Percentiles rank a stretch among this genome's conserved stretches.
Evolutionary conservation across 257 asterid species (phyloP).

Genomic region (Penstemon davidsonii): DNA sequence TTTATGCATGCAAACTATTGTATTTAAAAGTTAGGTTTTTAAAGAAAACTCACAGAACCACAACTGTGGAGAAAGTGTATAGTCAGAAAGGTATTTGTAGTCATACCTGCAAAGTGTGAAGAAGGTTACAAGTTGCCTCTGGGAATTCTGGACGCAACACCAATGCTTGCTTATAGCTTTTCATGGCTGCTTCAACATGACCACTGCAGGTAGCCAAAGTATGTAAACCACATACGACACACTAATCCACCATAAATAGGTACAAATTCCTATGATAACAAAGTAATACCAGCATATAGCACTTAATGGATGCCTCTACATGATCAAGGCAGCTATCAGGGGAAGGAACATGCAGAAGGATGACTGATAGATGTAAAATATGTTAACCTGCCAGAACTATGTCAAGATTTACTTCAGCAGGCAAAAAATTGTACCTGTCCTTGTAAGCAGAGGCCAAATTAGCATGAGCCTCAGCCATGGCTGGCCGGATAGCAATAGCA

Average conservation of each 20-base stretch:
- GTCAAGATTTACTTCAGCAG: background rate
- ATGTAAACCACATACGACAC: slow-evolving; percentile 20
- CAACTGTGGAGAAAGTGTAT: slow-evolving; percentile 1
- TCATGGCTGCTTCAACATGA: slow-evolving; percentile 87
- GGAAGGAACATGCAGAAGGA: slow-evolving; percentile 8
- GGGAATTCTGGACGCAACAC: slow-evolving; percentile 89
- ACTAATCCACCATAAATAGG: slow-evolving; percentile 16
- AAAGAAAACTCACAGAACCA: slow-evolving; percentile 17
- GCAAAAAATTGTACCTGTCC: slow-evolving; percentile 61
- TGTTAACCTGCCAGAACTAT: slow-evolving; percentile 18
- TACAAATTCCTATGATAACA: slow-evolving; percentile 3
- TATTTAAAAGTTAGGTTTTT: background rate
- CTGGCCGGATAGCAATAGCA: slow-evolving; percentile 81
- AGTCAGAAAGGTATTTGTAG: background rate
- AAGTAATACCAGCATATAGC: slow-evolving; percentile 43
- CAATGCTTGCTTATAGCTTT: slow-evolving; percentile 92
- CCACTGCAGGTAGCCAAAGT: slow-evolving; percentile 53
- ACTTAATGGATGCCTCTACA: slow-evolving; percentile 47
- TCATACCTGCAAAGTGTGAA: slow-evolving; percentile 88
- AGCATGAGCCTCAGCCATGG: slow-evolving; percentile 99
- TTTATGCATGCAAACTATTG: slow-evolving; percentile 2
- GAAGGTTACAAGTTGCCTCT: slow-evolving; percentile 98
- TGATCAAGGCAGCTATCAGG: slow-evolving; percentile 35
- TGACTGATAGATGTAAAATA: background rate
- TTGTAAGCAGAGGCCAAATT: slow-evolving; percentile 98